A percentile compares a stretch with the other conserved stretches of the same genome.
These are phyloP conservation scores for Epichloe sibirici DNA, from an alignment of 2,329 filamentous ascomycete genomes.

Conservation along the genomic window DNA sequence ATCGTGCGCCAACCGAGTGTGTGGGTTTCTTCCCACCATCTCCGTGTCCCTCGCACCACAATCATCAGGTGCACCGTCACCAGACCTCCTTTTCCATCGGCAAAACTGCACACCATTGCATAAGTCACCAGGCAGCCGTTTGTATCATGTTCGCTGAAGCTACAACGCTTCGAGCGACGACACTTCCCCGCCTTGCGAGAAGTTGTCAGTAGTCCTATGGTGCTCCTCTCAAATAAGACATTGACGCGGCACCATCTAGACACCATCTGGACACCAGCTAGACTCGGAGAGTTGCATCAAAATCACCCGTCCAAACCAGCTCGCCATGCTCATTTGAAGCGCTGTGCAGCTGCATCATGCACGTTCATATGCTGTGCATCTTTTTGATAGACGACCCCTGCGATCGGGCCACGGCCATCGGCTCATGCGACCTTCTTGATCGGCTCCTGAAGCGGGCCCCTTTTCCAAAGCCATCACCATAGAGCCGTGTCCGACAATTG, in stretches of 20 bases:
- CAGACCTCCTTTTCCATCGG: not conserved
- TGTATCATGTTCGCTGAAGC: too few species aligned
- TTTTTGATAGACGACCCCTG: not conserved
- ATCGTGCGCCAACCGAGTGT: not conserved
- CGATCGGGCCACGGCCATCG: slow-evolving; percentile 2
- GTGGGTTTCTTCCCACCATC: not conserved
- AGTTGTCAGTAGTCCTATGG: not conserved
- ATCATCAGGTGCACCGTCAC: not conserved
- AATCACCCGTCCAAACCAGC: not conserved
- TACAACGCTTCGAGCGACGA: too few species aligned
- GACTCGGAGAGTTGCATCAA: not conserved
- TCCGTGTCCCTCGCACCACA: not conserved
- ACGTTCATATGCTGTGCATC: slow-evolving; percentile 5
- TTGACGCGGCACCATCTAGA: not conserved
- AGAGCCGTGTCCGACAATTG: too few species aligned
- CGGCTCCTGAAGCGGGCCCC: not conserved
- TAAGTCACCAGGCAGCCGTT: too few species aligned
- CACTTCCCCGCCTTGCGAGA: not conserved
- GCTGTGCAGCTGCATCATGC: slow-evolving; percentile 6
- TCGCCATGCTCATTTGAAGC: not conserved
- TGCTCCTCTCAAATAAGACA: not conserved
- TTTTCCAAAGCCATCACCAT: not conserved
- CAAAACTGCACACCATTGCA: too few species aligned
- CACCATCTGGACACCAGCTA: too few species aligned
- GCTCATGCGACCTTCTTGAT: not conserved